Conservation (phyloP, 768 basidiomycete species). For the Tricholoma bakamatsutake region DNA sequence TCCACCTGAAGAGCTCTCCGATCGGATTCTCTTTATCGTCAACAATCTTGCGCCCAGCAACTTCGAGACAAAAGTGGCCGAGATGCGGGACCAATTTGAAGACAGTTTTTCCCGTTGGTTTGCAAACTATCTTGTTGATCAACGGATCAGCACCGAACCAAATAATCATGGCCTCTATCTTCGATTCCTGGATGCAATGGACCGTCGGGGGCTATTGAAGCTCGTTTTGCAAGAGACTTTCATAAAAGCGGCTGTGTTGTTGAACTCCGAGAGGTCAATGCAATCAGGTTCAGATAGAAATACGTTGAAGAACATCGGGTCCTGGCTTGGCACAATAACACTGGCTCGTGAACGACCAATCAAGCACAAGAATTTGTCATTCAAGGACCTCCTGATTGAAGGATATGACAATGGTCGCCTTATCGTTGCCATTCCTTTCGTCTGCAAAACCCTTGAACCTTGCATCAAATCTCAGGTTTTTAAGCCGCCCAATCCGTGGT, state of each 20-base stretch:
- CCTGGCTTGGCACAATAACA: conserved; percentile 93
- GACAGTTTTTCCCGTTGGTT: conserved; percentile 91
- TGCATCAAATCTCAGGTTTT: conserved; percentile 89
- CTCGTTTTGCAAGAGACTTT: conserved; percentile 93
- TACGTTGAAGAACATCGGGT: conserved; percentile 87
- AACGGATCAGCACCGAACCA: conserved; percentile 91
- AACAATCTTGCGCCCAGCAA: conserved; percentile 96
- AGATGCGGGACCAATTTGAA: conserved; percentile 82
- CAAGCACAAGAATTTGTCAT: conserved; percentile 86
- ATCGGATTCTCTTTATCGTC: conserved; percentile 94
- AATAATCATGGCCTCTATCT: conserved; percentile 97
- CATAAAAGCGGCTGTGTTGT: conserved; percentile 73
- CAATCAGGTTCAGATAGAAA: conserved; percentile 81
- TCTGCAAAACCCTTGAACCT: conserved; percentile 93
- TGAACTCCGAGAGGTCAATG: conserved; percentile 90
- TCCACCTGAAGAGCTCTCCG: conserved; percentile 85
- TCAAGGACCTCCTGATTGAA: conserved; percentile 96
- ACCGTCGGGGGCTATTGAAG: conserved; percentile 57
- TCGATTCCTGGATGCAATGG: conserved; percentile 84
- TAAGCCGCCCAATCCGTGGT: conserved; percentile 95
- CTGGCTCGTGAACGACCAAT: conserved; percentile 91
- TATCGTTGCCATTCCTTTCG: conserved; percentile 93
- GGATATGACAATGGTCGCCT: conserved; percentile 90
- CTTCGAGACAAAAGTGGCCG: conserved; percentile 79
- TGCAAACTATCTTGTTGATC: conserved; percentile 94